Percentiles rank a stretch among this genome's conserved stretches.
phyloP scores from a whole-genome alignment of 1,139 yeast species.

The Hemisphaericaspora xylofermentans region DNA sequence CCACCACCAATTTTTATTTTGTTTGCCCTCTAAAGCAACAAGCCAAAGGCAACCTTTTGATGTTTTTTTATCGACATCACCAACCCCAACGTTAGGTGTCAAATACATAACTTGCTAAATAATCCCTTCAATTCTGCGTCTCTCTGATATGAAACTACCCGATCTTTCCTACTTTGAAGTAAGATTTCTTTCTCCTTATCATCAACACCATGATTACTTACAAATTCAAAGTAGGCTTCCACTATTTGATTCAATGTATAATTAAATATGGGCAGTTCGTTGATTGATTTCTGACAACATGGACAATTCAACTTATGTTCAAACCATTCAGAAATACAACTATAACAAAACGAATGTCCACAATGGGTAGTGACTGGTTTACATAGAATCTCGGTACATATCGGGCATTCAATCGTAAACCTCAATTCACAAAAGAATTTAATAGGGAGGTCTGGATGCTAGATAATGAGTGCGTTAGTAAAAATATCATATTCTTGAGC shows the following conservation, averaged over 20 bases:
- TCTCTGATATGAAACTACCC: neutral
- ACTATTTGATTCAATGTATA: conserved; percentile 38
- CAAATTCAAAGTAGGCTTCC: conserved; percentile 10
- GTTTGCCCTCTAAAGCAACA: too few relatives aligned
- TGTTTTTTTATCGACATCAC: too few relatives aligned
- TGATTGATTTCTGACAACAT: conserved; percentile 45
- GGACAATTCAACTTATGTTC: conserved; percentile 50
- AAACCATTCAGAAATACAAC: conserved; percentile 52
- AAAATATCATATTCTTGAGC: too few relatives aligned
- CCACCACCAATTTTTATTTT: too few relatives aligned
- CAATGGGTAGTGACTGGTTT: conserved; percentile 39
- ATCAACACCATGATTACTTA: neutral
- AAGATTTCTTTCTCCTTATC: neutral
- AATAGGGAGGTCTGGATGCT: neutral
- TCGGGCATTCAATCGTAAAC: conserved; percentile 32
- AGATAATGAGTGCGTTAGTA: neutral
- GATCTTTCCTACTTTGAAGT: neutral
- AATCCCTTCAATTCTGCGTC: neutral
- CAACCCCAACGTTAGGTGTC: too few relatives aligned
- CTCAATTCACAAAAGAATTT: neutral
- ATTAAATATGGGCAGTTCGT: conserved; percentile 42
- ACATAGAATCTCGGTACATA: conserved; percentile 44
- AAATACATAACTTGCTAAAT: neutral
- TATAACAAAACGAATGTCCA: conserved; percentile 45
- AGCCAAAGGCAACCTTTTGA: too few relatives aligned